phyloP scores from a whole-genome alignment of 495 filamentous ascomycete species.

The Podospora pseudopauciseta region DNA sequence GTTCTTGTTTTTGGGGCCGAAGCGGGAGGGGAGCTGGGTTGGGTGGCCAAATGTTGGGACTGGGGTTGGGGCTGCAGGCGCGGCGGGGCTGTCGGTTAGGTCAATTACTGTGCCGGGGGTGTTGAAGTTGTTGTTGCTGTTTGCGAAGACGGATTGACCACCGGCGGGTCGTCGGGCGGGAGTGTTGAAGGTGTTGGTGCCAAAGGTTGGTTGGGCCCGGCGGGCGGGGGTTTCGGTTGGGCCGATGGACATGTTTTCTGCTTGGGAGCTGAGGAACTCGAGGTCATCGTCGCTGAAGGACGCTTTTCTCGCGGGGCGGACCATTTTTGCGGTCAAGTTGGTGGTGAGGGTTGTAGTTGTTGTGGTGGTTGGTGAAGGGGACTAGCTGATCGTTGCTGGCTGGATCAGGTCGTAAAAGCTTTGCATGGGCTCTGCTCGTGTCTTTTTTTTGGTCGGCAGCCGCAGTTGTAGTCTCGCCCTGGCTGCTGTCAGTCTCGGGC shows the following conservation, averaged over 20 bases:
- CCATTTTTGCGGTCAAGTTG: slow-evolving; percentile 15
- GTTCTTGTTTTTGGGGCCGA: slow-evolving; percentile 18
- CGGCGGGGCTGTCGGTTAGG: slow-evolving; percentile 26
- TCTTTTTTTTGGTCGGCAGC: slow-evolving; percentile 5
- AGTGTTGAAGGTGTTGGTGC: not conserved
- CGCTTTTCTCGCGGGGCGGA: slow-evolving; percentile 16
- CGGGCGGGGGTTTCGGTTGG: slow-evolving; percentile 15
- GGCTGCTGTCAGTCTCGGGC: slow-evolving; percentile 21
- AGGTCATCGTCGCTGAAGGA: slow-evolving; percentile 40
- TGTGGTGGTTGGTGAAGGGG: not conserved
- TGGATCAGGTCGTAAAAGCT: slow-evolving; percentile 30
- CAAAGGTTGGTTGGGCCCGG: not conserved
- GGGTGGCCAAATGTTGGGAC: slow-evolving; percentile 33
- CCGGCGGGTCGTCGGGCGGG: not conserved
- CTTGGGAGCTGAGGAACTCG: slow-evolving; percentile 34
- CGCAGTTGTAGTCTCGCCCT: slow-evolving; percentile 7
- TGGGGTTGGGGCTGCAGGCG: slow-evolving; percentile 20
- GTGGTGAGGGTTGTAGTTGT: not conserved
- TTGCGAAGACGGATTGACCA: not conserved
- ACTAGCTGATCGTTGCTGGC: slow-evolving; percentile 26
- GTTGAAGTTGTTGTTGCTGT: not conserved
- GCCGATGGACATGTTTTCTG: slow-evolving; percentile 31
- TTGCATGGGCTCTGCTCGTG: slow-evolving; percentile 24
- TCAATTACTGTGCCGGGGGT: slow-evolving; percentile 19
- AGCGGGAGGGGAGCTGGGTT: slow-evolving; percentile 26